Evolutionary conservation across 192 early-diverging fungal genomes (phyloP), one percentile per base, ranked within the genome.

Genomic region (Obelidium mucronatum): DNA sequence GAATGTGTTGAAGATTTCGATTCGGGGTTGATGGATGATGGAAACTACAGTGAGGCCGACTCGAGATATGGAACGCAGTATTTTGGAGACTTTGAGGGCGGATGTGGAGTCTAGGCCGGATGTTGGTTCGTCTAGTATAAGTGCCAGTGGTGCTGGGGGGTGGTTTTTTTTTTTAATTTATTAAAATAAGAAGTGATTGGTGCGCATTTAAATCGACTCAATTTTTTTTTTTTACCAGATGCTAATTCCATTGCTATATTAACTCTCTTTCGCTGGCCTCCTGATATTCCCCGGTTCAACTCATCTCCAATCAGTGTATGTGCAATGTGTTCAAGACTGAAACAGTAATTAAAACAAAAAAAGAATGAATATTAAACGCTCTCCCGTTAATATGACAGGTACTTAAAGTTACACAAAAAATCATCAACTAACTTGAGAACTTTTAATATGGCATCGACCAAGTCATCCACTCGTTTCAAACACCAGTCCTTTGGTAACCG

Each of bases 41-140:
- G 93, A 89, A 31, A 96, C 82, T 1, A 93, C 74, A 13, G 80
- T 76, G 51, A 84, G 36, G 3, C 75, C 76, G 36, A 93, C 89
- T 76, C 92, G 90, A 13, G 92, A 86, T 48, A 96, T 80, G 31
- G 85, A 85, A 63, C 91, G 91, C 83, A 96, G 81, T 67, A 95
- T 91, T 56, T 87, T 84, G 44, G 91, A 83, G 48, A 96, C 90
- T 68, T 90, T 88, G 80, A 91, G 72, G 8, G 83, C 80, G 17
- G 80, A 91, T 0, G 92, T 90, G 17, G 93, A 87, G 75, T 94
- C 93, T 1, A 87, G 33, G 8, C 95, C 95, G 39, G 92, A 93
- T 1, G 94, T 96, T 55, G 94, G 94, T 61, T 86, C 95, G 83
- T 97, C 95, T 67, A 94, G 83, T 80, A 95, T 93, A 39, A 97